Evolutionary conservation across 768 basidiomycete species (phyloP), one percentile per base, ranked within the genome.

Genomic region (Suillus fuscotomentosus): DNA sequence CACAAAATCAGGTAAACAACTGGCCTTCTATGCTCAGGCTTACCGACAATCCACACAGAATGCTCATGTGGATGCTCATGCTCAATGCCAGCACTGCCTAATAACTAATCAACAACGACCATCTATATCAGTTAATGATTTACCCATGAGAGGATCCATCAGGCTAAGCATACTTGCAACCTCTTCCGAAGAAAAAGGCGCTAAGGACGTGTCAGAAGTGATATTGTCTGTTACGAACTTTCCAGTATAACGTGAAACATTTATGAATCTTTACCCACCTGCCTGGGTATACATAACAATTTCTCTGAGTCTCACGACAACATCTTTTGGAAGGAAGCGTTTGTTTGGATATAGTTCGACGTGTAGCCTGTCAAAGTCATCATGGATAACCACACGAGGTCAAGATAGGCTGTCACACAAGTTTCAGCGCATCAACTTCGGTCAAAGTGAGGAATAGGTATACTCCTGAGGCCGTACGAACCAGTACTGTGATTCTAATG

Each of bases 401-500:
- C 10, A 34, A n/a, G 11, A 20, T 34, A 31, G 31, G 6, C 53
- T 54, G 6, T 7, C n/a, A 54, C 11, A 36, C 31, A 53, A 54
- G 20, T 54, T 34, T 54, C 20, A 54, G 53, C 20, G 3, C 53
- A 34, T 36, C 5, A 11, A 34, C 11, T 54, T 54, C 10, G 31
- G 34, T 54, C 20, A 34, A 34, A 3, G 3, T 54, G 31, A 54
- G 53, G 3, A 54, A 36, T 11, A 9, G 36, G 34, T 20, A 36
- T 36, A 54, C 53, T 36, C 34, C 8, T 34, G 20, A 36, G 53
- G 20, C 20, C 20, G 20, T 7, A 54, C 53, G 53, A 54, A 54
- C 53, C 53, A 54, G 53, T 54, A 54, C 20, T 54, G 53, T n/a
- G 53, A 54, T n/a, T 54, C 53, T 54, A 54, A 10, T n/a, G 53